Base-by-base conservation (phyloP, 805 yeast genomes). In the Peterozyma toletana region DNA sequence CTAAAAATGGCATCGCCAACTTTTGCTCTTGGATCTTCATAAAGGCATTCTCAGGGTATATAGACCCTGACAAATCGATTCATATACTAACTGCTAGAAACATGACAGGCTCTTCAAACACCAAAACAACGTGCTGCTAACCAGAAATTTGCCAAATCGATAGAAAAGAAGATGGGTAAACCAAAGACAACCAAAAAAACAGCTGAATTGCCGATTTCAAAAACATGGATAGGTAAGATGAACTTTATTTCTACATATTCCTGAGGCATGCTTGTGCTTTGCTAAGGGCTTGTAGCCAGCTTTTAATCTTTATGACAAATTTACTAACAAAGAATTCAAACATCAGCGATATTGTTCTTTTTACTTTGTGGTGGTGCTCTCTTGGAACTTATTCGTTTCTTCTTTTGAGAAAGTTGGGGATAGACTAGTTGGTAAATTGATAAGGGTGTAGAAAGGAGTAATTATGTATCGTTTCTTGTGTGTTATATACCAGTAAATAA, bases 121-220 rank as follows among this genome's bases (percentile, higher is more conserved):
- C 90, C 93, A 46, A 80, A 76, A 56, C 96, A 90, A 67, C 83
- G 90, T 66, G 70, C 77, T 43, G 96, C 96, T n/a, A 90, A 90
- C 63, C 77, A 75, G 56, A 86, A 82, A 60, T 91, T 80, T 62
- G 87, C 85, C 54, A 85, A 82, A 63, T 74, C 71, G 54, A 80
- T 82, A 51, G 85, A 80, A 55, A 73, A 74, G 50, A 81, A 82
- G 59, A 81, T 77, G 69, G 96, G 96, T 44, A 83, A 83, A 67
- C 77, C 83, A 39, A 79, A 76, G 54, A 14, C 47, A 5, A 60
- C 66, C 11, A 56, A 57, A 37, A 49, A 62, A 17, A 67, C 69
- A 48, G 59, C 60, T 27, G 64, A 69, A 46, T 62, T 70, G 31
- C 82, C 89, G 6, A 57, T 83, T 38, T 75, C 88, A 40, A 80